Evolutionary conservation across 2,329 filamentous ascomycete species (phyloP), one percentile per base, ranked within the genome.

Genomic region (Lecanicillium sp.): DNA sequence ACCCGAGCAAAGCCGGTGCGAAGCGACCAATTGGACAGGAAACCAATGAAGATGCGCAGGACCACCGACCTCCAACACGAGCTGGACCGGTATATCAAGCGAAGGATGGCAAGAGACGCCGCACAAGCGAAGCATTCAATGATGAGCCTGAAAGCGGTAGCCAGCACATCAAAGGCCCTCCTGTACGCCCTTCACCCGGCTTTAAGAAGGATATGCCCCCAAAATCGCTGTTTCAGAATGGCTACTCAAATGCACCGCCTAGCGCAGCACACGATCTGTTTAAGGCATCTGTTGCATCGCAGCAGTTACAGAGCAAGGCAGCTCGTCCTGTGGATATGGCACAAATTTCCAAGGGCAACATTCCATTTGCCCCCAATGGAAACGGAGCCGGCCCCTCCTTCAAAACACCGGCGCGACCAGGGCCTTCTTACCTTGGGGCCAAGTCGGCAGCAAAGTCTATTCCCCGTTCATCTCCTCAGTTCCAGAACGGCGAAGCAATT

Each of bases 401-500:
- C 69, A 90, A 90, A 71, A 87, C 86, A 14, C 84, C 86, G 1
- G 81, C 76, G 9, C 77, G 83, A 15, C 73, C 78, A 20, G 72
- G 67, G 21, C 64, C 64, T 37, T n/a, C n/a, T 3, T 52, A 60
- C 15, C 56, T 54, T 12, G 64, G 61, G 32, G 65, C 66, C 38
- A 83, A 83, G 59, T 79, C 81, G 1, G 71, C 70, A 3, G 73
- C 73, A 50, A 87, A 86, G 58, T 74, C 77, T n/a, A 72, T 67
- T 2, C 67, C 77, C 15, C 77, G 81, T 55, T 84, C 86, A 24
- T 95, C 90, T 1, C 90, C 90, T 1, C 81, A 87, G 44, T 95
- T 94, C 68, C 86, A 85, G 52, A 91, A 89, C 57, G 89, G 90
- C 52, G 93, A 98, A 51, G 80, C 79, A 44, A 96, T 98, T 59